phyloP scores from a whole-genome alignment of 495 filamentous ascomycete genomes.

The Penicillium samsonianum region DNA sequence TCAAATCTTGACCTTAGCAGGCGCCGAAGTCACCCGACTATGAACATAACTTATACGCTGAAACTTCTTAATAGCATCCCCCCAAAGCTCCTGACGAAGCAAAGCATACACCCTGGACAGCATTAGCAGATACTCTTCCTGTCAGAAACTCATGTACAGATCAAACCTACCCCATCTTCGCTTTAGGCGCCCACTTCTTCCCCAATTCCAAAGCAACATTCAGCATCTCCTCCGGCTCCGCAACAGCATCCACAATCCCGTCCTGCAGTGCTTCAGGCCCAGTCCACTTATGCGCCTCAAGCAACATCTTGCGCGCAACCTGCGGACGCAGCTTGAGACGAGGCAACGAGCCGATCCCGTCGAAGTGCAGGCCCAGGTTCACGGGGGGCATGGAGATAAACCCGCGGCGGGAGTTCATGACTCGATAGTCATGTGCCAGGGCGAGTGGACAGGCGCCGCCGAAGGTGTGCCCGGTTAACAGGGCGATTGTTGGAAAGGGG shows the following conservation, averaged over 20 bases:
- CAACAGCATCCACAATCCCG: conserved; percentile 51
- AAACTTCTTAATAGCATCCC: conserved; percentile 49
- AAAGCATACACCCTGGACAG: conserved; percentile 42
- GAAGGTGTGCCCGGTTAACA: conserved; percentile 54
- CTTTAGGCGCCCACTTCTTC: conserved; percentile 45
- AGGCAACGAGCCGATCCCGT: conserved; percentile 50
- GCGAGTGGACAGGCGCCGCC: conserved; percentile 51
- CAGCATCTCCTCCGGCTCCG: conserved; percentile 48
- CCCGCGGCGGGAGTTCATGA: conserved; percentile 53
- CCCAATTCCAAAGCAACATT: conserved; percentile 43
- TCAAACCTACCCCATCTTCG: conserved; percentile 45
- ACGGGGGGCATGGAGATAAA: conserved; percentile 53
- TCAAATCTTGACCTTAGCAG: conserved; percentile 39
- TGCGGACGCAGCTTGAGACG: conserved; percentile 49
- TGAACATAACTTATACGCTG: conserved; percentile 54
- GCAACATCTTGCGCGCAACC: conserved; percentile 52
- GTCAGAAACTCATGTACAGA: neutral
- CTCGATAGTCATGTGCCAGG: conserved; percentile 51
- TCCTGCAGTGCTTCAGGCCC: conserved; percentile 49
- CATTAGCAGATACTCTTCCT: neutral
- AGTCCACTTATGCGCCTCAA: conserved; percentile 55
- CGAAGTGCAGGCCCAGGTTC: conserved; percentile 52
- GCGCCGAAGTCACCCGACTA: conserved; percentile 32
- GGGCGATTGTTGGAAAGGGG: conserved; percentile 53
- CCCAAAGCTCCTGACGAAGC: conserved; percentile 51